These are phyloP conservation scores for Geotrichum macrosporum DNA, from an alignment of 1,139 yeast species.

Conservation along the genomic window DNA sequence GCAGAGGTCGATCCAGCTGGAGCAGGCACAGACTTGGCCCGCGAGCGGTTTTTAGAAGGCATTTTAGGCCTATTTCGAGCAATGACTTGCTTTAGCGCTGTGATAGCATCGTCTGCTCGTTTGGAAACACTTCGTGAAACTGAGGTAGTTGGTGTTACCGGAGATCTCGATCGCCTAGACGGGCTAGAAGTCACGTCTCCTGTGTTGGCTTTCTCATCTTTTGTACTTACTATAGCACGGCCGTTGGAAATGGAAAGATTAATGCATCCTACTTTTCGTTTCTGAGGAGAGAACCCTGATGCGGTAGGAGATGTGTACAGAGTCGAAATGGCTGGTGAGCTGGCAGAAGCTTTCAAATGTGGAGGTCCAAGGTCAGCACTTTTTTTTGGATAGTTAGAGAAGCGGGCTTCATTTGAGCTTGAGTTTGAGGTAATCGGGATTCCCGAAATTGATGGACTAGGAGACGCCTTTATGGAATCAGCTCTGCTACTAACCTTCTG, in stretches of 20 bases:
- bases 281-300: slow-evolving; percentile 6
- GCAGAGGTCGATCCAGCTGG: background rate
- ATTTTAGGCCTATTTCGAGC: slow-evolving; percentile 7
- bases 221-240: slow-evolving; percentile 12
- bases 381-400: slow-evolving; percentile 9
- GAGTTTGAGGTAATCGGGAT: background rate
- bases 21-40: slow-evolving; percentile 14
- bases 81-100: slow-evolving; percentile 18
- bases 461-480: too few relatives aligned
- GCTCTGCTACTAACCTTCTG: too few relatives aligned
- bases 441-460: background rate
- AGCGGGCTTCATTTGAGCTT: slow-evolving; percentile 13
- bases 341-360: background rate
- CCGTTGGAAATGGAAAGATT: slow-evolving; percentile 16
- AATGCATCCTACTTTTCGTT: slow-evolving; percentile 5
- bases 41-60: slow-evolving; percentile 6
- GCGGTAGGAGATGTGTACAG: background rate
- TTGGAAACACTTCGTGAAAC: slow-evolving; percentile 2
- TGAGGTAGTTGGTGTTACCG: background rate
- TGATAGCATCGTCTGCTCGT: slow-evolving; percentile 16
- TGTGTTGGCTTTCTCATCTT: too few relatives aligned
- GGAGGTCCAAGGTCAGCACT: slow-evolving; percentile 5
- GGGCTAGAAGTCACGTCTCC: too few relatives aligned
- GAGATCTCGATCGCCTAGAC: too few relatives aligned
- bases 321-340: background rate